These are phyloP conservation scores for Rehmannia glutinosa DNA, from an alignment of 257 asterid genomes.

Conservation along the genomic window DNA sequence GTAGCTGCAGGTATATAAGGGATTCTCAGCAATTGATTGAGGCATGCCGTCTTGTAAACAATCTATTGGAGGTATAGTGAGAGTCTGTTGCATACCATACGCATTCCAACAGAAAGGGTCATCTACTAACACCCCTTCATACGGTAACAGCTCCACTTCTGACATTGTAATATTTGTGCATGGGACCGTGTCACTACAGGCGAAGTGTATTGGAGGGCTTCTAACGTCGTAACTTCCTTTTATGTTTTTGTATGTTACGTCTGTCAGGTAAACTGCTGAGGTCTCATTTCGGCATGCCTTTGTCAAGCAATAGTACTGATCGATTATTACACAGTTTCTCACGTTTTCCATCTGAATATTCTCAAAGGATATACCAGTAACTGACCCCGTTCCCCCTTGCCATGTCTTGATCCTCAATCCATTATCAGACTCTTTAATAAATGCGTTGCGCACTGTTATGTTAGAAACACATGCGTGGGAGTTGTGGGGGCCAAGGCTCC, in stretches of 20 bases:
- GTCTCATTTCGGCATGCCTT: slow-evolving; percentile 79
- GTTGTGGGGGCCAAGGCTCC: slow-evolving; percentile 81
- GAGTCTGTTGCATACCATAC: slow-evolving; percentile 75
- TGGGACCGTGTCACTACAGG: slow-evolving; percentile 80
- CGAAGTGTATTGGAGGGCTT: slow-evolving; percentile 90
- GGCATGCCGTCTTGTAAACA: slow-evolving; percentile 86
- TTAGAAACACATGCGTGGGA: slow-evolving; percentile 88
- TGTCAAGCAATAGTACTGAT: slow-evolving; percentile 85
- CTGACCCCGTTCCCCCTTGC: slow-evolving; percentile 98
- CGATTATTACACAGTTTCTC: slow-evolving; percentile 74
- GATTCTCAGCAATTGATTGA: slow-evolving; percentile 34
- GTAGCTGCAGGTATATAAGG: too few species aligned
- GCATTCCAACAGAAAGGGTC: slow-evolving; percentile 99
- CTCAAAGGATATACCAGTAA: slow-evolving; percentile 62
- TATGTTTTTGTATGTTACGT: slow-evolving; percentile 62
- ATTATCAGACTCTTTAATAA: slow-evolving; percentile 71
- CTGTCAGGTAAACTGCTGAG: slow-evolving; percentile 64
- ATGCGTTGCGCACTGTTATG: slow-evolving; percentile 66
- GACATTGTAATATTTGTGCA: slow-evolving; percentile 96
- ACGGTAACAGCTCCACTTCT: slow-evolving; percentile 81
- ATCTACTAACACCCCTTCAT: slow-evolving; percentile 75
- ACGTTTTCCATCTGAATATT: slow-evolving; percentile 92
- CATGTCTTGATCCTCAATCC: slow-evolving; percentile 91
- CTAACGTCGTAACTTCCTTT: slow-evolving; percentile 90
- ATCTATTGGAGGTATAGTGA: slow-evolving; percentile 87